Percentiles rank a stretch among this genome's conserved stretches.
phyloP scores from a whole-genome alignment of 768 basidiomycete species.

The Rubroboletus satanas region DNA sequence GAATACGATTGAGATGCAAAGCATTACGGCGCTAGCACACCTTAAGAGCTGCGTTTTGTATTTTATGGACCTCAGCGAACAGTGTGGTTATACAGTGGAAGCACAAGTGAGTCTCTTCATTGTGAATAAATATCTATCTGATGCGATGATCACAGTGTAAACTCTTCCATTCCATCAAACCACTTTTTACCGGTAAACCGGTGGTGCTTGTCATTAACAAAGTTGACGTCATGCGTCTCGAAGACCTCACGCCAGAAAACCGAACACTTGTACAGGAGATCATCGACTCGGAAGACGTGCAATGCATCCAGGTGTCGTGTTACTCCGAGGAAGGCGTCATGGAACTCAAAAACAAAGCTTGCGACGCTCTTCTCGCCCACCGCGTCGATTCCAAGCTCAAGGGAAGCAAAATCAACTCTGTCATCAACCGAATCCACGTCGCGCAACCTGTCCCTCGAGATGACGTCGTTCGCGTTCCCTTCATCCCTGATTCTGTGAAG shows the following conservation, averaged over 20 bases:
- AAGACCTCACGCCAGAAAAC: conserved; percentile 74
- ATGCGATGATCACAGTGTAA: conserved; percentile 61
- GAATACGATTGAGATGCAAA: conserved; percentile 99
- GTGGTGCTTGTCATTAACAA: conserved; percentile 96
- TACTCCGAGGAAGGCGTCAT: conserved; percentile 97
- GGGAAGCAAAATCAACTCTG: conserved; percentile 86
- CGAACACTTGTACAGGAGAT: conserved; percentile 85
- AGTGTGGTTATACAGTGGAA: conserved; percentile 96
- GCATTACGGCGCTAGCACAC: conserved; percentile 96
- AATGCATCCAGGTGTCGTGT: conserved; percentile 83
- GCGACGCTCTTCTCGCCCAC: conserved; percentile 91
- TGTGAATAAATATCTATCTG: background rate
- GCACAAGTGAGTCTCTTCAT: conserved; percentile 65
- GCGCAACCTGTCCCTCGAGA: conserved; percentile 88
- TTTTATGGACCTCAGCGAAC: conserved; percentile 98
- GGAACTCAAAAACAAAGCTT: conserved; percentile 92
- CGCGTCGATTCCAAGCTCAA: conserved; percentile 93
- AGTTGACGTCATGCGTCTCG: conserved; percentile 86
- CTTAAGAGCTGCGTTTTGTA: conserved; percentile 91
- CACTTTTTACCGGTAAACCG: conserved; percentile 91
- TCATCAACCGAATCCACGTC: conserved; percentile 95
- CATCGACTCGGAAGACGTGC: conserved; percentile 66
- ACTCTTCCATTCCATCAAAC: conserved; percentile 99
- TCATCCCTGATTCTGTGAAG: conserved; percentile 84
- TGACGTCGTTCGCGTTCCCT: conserved; percentile 81